Conservation (phyloP, 2,329 filamentous ascomycete genomes). For the Beauveria sp. region DNA sequence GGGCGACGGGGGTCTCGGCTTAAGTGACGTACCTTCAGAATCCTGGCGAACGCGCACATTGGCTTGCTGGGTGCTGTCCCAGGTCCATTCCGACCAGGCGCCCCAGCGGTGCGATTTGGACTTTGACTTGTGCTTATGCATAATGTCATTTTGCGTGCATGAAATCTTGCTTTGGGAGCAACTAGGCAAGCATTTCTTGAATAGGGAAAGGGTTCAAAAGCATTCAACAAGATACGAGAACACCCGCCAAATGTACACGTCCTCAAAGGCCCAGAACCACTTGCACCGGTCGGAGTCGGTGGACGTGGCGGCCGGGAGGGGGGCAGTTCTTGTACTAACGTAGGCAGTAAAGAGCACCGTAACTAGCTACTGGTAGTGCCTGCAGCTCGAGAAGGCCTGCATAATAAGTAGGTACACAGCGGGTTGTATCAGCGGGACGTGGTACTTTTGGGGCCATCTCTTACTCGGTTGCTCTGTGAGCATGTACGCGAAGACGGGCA, state of each 20-base stretch:
- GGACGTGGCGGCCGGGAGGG: conserved; percentile 5
- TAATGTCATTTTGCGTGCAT: conserved; percentile 19
- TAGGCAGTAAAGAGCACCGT: background rate
- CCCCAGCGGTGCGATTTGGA: conserved; percentile 20
- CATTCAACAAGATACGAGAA: background rate
- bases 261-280: background rate
- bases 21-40: conserved; percentile 16
- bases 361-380: background rate
- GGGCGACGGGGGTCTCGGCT: background rate
- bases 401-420: background rate
- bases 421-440: background rate
- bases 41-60: conserved; percentile 22
- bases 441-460: conserved; percentile 1
- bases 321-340: conserved; percentile 6
- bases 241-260: background rate
- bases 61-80: conserved; percentile 14
- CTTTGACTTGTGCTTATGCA: conserved; percentile 23
- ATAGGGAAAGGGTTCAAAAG: background rate
- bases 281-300: background rate
- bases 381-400: background rate
- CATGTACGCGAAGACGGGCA: background rate
- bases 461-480: background rate
- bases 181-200: background rate
- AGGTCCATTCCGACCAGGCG: conserved; percentile 21
- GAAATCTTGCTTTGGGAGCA: background rate